Conservation (phyloP, 2,329 filamentous ascomycete genomes). For the Talaromyces sp. region DNA sequence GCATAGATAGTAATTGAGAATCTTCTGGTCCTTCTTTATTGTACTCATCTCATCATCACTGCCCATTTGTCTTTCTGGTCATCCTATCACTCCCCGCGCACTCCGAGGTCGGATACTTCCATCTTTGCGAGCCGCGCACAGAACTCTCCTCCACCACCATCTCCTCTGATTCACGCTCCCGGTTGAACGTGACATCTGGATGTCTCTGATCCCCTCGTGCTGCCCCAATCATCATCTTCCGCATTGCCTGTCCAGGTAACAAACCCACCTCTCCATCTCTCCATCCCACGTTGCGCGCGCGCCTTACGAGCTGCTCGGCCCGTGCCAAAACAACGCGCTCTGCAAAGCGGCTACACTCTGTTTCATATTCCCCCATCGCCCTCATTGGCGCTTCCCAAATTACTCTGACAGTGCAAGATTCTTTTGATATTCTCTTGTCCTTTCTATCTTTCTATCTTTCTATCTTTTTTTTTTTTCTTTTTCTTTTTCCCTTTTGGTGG, state of each 20-base stretch:
- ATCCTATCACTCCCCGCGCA: too few relatives aligned
- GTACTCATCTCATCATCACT: too few relatives aligned
- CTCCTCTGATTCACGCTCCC: too few relatives aligned
- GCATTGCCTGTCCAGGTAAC: constrained; percentile 14
- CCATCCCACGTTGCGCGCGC: constrained; percentile 28
- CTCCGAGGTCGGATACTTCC: too few relatives aligned
- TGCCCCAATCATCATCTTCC: background rate
- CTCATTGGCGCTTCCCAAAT: constrained; percentile 22
- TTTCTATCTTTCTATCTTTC: background rate
- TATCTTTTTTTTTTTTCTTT: constrained; percentile 7
- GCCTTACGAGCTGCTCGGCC: constrained; percentile 10
- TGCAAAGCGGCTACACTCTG: constrained; percentile 13
- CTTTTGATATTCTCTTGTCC: background rate
- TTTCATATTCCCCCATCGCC: constrained; percentile 9
- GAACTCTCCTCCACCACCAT: too few relatives aligned
- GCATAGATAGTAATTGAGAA: too few relatives aligned
- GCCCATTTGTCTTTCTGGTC: too few relatives aligned
- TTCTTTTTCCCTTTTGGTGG: background rate
- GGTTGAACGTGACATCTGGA: too few relatives aligned
- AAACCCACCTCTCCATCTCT: constrained; percentile 13
- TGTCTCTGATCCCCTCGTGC: too few relatives aligned
- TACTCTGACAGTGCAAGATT: too few relatives aligned
- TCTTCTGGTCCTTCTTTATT: too few relatives aligned
- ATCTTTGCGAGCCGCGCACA: too few relatives aligned
- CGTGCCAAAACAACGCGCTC: constrained; percentile 29